A percentile compares a stretch with the other conserved stretches of the same genome.
Conservation (phyloP, 306 rosid genomes). For the Gastrolobium villosum region DNA sequence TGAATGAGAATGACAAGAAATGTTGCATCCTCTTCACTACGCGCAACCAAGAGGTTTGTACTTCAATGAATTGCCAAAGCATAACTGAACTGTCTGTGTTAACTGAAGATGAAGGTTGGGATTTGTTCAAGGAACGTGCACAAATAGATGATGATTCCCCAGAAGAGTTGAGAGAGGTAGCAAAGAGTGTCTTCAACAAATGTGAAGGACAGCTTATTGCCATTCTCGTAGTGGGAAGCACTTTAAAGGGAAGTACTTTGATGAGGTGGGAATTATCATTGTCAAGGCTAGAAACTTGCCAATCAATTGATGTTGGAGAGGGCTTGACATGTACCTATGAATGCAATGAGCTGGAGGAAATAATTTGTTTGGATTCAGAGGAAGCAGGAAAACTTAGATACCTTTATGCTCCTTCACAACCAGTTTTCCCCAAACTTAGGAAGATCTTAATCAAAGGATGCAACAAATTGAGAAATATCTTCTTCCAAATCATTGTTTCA, state of each 20-base stretch:
- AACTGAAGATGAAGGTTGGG: slow-evolving; percentile 38
- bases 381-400: background rate
- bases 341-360: slow-evolving; percentile 24
- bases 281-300: slow-evolving; percentile 9
- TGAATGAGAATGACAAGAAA: background rate
- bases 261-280: background rate
- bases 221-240: slow-evolving; percentile 28
- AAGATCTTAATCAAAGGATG: slow-evolving; percentile 7
- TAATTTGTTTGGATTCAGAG: slow-evolving; percentile 29
- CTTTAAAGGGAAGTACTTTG: background rate
- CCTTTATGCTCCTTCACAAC: background rate
- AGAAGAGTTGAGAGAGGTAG: background rate
- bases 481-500: slow-evolving; percentile 2
- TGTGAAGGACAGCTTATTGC: slow-evolving; percentile 41
- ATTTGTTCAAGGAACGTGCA: slow-evolving; percentile 22
- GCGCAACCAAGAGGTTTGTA: background rate
- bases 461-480: slow-evolving; percentile 5
- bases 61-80: slow-evolving; percentile 26
- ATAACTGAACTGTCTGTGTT: slow-evolving; percentile 6
- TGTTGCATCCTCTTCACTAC: slow-evolving; percentile 38
- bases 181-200: background rate
- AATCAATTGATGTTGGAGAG: slow-evolving; percentile 17
- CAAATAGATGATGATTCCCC: background rate
- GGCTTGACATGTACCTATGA: slow-evolving; percentile 12
- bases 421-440: background rate